These are phyloP conservation scores for Phytopythium montanum DNA, from an alignment of 352 stramenopile genomes.

Conservation along the genomic window DNA sequence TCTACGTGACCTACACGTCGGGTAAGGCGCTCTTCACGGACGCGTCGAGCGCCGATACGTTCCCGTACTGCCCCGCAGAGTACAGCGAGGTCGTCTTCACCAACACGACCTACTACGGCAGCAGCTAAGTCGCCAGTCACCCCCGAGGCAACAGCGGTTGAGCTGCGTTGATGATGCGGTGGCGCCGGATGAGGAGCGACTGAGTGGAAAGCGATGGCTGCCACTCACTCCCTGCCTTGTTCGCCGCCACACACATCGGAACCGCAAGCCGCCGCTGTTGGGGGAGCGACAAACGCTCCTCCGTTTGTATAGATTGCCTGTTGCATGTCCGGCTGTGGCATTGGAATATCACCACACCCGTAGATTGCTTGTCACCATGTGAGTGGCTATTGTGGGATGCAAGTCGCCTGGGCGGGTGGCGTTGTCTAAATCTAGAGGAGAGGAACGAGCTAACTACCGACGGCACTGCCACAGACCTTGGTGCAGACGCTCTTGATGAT, in stretches of 20 bases:
- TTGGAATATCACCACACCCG: not conserved
- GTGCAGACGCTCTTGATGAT: slow-evolving; percentile 63
- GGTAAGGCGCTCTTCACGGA: slow-evolving; percentile 39
- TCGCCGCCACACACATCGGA: no score
- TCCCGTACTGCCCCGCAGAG: slow-evolving; percentile 52
- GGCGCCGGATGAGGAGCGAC: not conserved
- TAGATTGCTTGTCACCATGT: no score
- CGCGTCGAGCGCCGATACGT: slow-evolving; percentile 30
- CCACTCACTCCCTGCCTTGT: no score
- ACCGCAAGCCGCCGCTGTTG: no score
- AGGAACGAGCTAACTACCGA: slow-evolving; percentile 5
- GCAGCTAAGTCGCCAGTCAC: slow-evolving; percentile 4
- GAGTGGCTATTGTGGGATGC: no score
- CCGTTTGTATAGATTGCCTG: no score
- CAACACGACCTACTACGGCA: slow-evolving; percentile 45
- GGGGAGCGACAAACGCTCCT: no score
- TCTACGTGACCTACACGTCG: slow-evolving; percentile 42
- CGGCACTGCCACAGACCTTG: slow-evolving; percentile 47
- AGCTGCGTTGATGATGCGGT: not conserved
- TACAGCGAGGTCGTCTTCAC: slow-evolving; percentile 51
- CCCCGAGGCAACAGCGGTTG: not conserved
- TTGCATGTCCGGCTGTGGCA: not conserved
- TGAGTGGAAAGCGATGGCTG: not conserved
- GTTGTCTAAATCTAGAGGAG: not conserved
- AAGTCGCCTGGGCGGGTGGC: no score